Evolutionary conservation across 2,329 filamentous ascomycete species (phyloP).

Genomic region (Epicoccum nigrum): DNA sequence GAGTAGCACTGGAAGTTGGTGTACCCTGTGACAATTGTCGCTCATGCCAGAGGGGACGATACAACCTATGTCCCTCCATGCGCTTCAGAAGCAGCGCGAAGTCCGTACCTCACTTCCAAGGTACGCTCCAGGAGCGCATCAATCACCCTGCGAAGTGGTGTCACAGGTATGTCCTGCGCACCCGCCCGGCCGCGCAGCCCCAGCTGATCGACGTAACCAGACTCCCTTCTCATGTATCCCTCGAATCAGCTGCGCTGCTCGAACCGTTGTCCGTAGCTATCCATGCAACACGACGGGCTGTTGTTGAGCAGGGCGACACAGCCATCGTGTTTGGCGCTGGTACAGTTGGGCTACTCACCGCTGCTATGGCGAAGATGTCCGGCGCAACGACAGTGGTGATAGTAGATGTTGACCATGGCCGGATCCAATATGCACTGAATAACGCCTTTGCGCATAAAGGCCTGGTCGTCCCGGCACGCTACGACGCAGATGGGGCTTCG

Average conservation of each 20-base stretch:
- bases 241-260: conserved; percentile 48
- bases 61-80: conserved; percentile 52
- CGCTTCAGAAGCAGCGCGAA: conserved; percentile 53
- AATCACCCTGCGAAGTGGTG: conserved; percentile 54
- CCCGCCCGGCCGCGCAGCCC: conserved; percentile 28
- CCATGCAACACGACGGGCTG: conserved; percentile 79
- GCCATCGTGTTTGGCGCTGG: conserved; percentile 88
- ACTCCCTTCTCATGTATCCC: conserved; percentile 48
- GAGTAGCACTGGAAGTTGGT: conserved; percentile 51
- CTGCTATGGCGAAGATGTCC: conserved; percentile 50
- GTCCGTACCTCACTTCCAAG: conserved; percentile 52
- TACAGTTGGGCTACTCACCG: conserved; percentile 57
- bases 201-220: conserved; percentile 43
- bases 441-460: conserved; percentile 50
- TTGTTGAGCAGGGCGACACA: conserved; percentile 73
- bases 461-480: conserved; percentile 39
- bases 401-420: conserved; percentile 49
- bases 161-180: conserved; percentile 51
- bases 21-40: conserved; percentile 51
- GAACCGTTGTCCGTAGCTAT: conserved; percentile 81
- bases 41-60: conserved; percentile 50
- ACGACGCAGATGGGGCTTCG: conserved; percentile 33
- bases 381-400: conserved; percentile 51
- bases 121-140: conserved; percentile 52
- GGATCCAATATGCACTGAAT: conserved; percentile 48